These are phyloP conservation scores for Annona squamosa DNA, from an alignment of 164 flowering plant genomes.

Conservation along the genomic window DNA sequence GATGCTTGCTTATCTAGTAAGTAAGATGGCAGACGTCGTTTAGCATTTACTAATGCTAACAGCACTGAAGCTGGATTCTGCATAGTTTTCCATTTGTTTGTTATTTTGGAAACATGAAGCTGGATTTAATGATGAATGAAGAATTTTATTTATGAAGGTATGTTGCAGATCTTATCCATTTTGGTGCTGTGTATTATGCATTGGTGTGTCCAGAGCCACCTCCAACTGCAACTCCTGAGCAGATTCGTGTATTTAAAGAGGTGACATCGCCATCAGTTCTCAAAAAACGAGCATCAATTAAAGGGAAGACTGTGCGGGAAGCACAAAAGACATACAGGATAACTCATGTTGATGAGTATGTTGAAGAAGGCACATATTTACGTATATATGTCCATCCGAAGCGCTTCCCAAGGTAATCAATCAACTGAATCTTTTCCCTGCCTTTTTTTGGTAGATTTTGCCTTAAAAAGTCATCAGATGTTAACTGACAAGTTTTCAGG, in stretches of 20 bases:
- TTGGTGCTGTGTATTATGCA: constrained; percentile 95
- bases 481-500: background rate
- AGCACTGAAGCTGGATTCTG: background rate
- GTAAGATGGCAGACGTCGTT: background rate
- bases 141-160: constrained; percentile 51
- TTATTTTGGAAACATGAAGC: constrained; percentile 3
- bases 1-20: background rate
- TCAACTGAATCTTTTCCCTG: background rate
- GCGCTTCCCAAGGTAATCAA: constrained; percentile 74
- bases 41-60: background rate
- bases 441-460: background rate
- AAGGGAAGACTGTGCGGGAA: constrained; percentile 83
- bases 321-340: constrained; percentile 88
- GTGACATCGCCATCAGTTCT: constrained; percentile 66
- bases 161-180: constrained; percentile 93
- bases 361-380: constrained; percentile 85
- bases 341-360: constrained; percentile 50
- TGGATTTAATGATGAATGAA: constrained; percentile 17
- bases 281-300: constrained; percentile 55
- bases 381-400: constrained; percentile 95
- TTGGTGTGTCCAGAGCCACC: constrained; percentile 92
- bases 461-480: too few species aligned
- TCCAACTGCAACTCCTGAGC: constrained; percentile 77
- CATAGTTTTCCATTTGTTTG: background rate
- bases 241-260: constrained; percentile 50